phyloP scores from a whole-genome alignment of 2,329 filamentous ascomycete genomes.

The Fusarium hostae region DNA sequence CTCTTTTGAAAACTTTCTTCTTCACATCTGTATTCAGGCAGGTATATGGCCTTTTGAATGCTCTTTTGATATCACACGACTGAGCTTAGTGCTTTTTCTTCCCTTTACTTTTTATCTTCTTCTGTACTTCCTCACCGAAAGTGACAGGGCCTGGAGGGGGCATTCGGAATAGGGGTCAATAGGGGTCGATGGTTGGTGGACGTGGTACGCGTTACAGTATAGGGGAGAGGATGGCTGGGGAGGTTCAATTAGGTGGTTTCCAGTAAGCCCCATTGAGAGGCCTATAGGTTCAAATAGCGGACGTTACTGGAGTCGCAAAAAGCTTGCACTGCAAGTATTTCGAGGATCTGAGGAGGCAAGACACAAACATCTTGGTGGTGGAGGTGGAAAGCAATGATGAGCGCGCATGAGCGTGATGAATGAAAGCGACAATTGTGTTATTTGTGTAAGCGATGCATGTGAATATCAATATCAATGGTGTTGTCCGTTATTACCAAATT shows the following conservation, averaged over 20 bases:
- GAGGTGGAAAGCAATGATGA: conserved; percentile 20
- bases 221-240: conserved; percentile 14
- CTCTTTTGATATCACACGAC: conserved; percentile 40
- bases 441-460: background rate
- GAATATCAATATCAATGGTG: background rate
- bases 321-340: conserved; percentile 16
- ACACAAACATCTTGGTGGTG: background rate
- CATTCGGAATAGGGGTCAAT: conserved; percentile 20
- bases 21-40: conserved; percentile 22
- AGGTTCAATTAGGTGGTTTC: conserved; percentile 15
- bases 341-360: background rate
- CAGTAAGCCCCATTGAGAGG: conserved; percentile 7
- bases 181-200: background rate
- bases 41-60: conserved; percentile 20
- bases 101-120: conserved; percentile 25
- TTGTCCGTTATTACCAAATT: background rate
- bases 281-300: background rate
- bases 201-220: background rate
- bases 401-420: conserved; percentile 41
- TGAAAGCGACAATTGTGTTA: conserved; percentile 39
- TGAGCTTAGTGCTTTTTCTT: conserved; percentile 40
- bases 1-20: conserved; percentile 33
- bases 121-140: conserved; percentile 34
- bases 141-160: conserved; percentile 30
- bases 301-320: background rate